Base-by-base conservation (phyloP, 2,329 filamentous ascomycete genomes). In the Furcasterigmium furcatum region DNA sequence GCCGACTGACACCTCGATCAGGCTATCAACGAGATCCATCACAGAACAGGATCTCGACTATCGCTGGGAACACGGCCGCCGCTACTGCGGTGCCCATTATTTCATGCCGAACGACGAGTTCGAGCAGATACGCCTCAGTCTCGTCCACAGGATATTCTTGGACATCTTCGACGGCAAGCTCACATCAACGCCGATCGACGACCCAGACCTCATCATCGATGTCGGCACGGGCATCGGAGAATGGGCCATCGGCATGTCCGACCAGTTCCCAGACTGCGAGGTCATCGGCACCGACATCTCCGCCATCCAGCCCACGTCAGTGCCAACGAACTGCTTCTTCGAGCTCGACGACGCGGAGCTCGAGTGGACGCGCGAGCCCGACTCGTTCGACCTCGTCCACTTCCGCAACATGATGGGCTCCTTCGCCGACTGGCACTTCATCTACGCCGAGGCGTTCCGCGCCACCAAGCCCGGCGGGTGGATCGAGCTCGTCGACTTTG, bases 61-160 rank as follows among this genome's bases (percentile, higher is more conserved):
- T 51, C 68, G 79, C 45, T 67, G 76, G 49, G 80, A 85, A 50
- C 77, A 86, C 62, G 79, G 74, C 36, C 77, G 83, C 19, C 73
- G 84, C 52, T 84, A 82, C 57, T 82, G 83, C 55, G 70, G 76
- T 27, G 71, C 72, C 27, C 45, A 48, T 21, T 86, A 85, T 56
- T 81, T 72, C 59, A 82, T 85, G 73, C 83, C 83, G 13, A 85
- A 84, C 59, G 83, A 86, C 55, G 78, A 84, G 38, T 64, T 73
- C 38, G 83, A 87, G 57, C 80, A 85, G 60, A 79, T 80, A 38
- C 78, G 83, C 35, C 61, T 84, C 42, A 75, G 77, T 47, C 69
- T 87, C 43, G 67, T 80, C 32, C 81, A 87, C 52, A 80, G 85
- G 57, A 76, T 85, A 39, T 85, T 80, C 55, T 63, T 83, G 6